phyloP scores from a whole-genome alignment of 2,329 filamentous ascomycete genomes.

The Talaromyces piceae region DNA sequence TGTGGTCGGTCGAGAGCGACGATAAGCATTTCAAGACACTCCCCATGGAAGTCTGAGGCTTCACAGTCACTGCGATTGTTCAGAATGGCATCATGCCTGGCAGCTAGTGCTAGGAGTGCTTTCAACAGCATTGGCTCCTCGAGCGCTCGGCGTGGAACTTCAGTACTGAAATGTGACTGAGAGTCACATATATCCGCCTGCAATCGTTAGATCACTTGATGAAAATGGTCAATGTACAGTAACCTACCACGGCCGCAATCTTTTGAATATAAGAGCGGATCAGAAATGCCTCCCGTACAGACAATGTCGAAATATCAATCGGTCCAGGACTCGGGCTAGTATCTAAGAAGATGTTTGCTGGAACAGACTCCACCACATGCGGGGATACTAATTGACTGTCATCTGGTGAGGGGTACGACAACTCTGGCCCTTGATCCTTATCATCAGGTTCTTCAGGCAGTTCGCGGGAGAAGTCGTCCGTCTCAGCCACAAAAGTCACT shows the following conservation, averaged over 20 bases:
- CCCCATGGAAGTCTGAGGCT: slow-evolving; percentile 39
- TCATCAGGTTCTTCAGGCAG: not conserved
- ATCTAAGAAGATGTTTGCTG: slow-evolving; percentile 1
- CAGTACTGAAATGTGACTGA: slow-evolving; percentile 36
- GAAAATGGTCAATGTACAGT: not conserved
- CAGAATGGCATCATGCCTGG: slow-evolving; percentile 39
- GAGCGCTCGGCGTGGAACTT: slow-evolving; percentile 41
- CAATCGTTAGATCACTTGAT: slow-evolving; percentile 1
- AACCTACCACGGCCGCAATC: slow-evolving; percentile 26
- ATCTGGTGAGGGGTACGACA: slow-evolving; percentile 4
- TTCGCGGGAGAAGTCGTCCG: not conserved
- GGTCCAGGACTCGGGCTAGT: slow-evolving; percentile 13
- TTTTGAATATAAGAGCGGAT: slow-evolving; percentile 28
- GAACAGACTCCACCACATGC: not conserved
- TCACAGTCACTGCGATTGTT: slow-evolving; percentile 32
- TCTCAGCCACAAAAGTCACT: slow-evolving; percentile 1
- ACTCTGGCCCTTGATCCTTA: slow-evolving; percentile 1
- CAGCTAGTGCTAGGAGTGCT: slow-evolving; percentile 41
- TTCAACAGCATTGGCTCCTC: slow-evolving; percentile 42
- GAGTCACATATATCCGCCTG: slow-evolving; percentile 30
- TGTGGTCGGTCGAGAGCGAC: slow-evolving; percentile 37
- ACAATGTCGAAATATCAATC: slow-evolving; percentile 13
- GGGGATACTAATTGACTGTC: not conserved
- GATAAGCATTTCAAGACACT: slow-evolving; percentile 42
- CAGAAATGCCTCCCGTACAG: slow-evolving; percentile 26